Percentiles rank a stretch among this genome's conserved stretches.
Evolutionary conservation across 23 red algal species (phyloP).

Genomic region (Agarophyton chilense): DNA sequence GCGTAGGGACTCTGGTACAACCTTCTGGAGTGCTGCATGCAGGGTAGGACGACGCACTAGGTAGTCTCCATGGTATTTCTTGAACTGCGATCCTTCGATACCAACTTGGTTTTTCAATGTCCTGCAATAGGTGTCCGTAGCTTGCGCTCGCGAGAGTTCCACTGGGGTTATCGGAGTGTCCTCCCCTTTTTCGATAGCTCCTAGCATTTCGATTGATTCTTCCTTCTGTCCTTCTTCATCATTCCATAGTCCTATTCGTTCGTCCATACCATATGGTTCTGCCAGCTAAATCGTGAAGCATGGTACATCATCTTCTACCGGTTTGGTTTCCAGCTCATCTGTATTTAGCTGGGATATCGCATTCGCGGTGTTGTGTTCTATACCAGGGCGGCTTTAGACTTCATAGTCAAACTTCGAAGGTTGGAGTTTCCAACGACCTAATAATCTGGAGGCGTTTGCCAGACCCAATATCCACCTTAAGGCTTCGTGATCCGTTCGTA

Average conservation of each 20-base stretch:
- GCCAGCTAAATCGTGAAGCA: no score
- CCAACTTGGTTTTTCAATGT: neutral
- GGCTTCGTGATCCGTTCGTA: neutral
- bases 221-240: neutral
- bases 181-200: no score
- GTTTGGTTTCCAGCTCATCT: neutral
- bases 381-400: neutral
- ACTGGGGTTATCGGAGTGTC: no score
- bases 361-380: neutral
- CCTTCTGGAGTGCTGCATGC: no score
- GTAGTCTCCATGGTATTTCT: neutral
- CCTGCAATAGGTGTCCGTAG: no score
- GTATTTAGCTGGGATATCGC: neutral
- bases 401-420: slow-evolving; percentile 12
- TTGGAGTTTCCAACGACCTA: neutral
- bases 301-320: neutral
- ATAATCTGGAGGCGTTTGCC: neutral
- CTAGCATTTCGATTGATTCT: neutral
- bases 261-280: neutral
- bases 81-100: neutral
- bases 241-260: no score
- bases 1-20: no score
- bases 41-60: neutral
- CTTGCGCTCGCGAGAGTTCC: no score
- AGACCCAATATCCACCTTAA: neutral